A percentile compares a stretch with the other conserved stretches of the same genome.
Evolutionary conservation across 179 eudicot genomes (phyloP).

Genomic region (Heliamphora pulchella): DNA sequence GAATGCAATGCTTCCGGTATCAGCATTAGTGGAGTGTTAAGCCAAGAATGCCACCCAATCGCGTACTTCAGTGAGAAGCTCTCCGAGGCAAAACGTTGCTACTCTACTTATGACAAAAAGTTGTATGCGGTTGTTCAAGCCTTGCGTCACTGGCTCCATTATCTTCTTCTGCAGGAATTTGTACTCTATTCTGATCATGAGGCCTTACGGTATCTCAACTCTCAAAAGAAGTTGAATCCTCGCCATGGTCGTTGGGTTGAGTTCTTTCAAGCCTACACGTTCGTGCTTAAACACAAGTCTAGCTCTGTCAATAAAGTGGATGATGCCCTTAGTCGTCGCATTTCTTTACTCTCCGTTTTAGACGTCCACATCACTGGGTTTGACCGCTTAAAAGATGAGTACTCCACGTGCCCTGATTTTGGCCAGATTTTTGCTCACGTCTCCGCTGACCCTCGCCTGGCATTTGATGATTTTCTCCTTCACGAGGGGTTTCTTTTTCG

Average conservation of each 20-base stretch:
- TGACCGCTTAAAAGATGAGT: no score
- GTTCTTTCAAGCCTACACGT: not conserved
- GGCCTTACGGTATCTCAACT: not conserved
- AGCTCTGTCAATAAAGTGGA: not conserved
- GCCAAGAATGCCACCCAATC: not conserved
- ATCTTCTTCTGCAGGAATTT: no score
- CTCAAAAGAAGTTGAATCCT: not conserved
- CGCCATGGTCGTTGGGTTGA: not conserved
- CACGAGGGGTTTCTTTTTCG: no score
- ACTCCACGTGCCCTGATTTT: no score
- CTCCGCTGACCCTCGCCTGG: no score
- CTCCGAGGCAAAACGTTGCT: not conserved
- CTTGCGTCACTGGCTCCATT: no score
- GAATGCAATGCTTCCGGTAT: not conserved
- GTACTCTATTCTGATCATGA: no score
- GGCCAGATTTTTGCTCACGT: no score
- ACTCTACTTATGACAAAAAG: not conserved
- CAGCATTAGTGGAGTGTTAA: not conserved
- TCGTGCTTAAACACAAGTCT: not conserved
- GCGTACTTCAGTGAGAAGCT: not conserved
- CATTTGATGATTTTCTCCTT: no score
- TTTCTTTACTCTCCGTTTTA: not conserved
- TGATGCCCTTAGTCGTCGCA: not conserved
- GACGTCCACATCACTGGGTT: not conserved
- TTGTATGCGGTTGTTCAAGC: not conserved